phyloP scores from a whole-genome alignment of 257 asterid species.

The Solanum rostratum region DNA sequence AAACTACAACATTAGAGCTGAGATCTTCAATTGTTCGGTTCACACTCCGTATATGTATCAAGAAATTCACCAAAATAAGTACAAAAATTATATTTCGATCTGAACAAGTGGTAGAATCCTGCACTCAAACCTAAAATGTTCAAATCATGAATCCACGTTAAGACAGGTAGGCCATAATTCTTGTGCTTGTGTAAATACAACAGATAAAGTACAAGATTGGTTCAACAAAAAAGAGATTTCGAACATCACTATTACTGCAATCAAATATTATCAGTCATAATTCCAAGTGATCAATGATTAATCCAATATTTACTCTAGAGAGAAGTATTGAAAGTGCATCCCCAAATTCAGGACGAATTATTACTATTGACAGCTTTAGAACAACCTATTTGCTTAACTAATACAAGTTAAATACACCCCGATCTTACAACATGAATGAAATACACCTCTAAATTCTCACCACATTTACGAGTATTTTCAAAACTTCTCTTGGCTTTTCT shows the following conservation, averaged over 20 bases:
- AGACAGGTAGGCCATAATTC: background rate
- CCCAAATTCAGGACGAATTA: too few relatives aligned
- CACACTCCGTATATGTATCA: background rate
- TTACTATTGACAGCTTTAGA: too few relatives aligned
- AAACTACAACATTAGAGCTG: background rate
- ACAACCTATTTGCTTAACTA: too few relatives aligned
- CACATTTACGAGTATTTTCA: too few relatives aligned
- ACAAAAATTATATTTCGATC: background rate
- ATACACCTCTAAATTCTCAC: too few relatives aligned
- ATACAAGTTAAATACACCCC: too few relatives aligned
- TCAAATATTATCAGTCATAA: background rate
- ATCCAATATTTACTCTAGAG: background rate
- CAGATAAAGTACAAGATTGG: background rate
- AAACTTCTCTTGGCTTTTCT: too few relatives aligned
- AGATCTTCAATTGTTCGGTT: background rate
- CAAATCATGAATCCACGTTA: background rate
- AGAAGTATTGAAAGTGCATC: too few relatives aligned
- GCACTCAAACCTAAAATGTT: background rate
- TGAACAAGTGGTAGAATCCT: background rate
- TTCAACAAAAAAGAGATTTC: background rate
- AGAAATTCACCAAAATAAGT: background rate
- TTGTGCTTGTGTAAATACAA: background rate
- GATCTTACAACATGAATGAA: too few relatives aligned
- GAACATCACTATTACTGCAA: background rate
- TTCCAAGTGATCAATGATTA: background rate